A percentile compares a stretch with the other conserved stretches of the same genome.
These are phyloP conservation scores for Lachnum nothofagi DNA, from an alignment of 2,329 filamentous ascomycete genomes.

Conservation along the genomic window DNA sequence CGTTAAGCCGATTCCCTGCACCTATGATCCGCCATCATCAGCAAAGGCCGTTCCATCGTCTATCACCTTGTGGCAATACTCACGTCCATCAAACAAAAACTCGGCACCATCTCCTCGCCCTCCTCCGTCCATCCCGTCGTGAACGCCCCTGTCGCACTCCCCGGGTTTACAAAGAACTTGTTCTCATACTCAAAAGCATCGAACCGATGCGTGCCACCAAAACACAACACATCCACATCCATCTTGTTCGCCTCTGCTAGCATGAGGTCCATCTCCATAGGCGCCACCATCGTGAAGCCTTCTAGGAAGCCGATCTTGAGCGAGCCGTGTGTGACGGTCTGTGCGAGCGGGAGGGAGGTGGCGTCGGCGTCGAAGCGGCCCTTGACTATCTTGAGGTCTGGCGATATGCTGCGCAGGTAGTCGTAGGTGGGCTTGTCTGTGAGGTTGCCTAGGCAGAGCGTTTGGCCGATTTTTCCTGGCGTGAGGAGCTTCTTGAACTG, in stretches of 20 bases:
- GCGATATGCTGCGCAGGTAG: constrained; percentile 69
- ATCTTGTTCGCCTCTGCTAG: constrained; percentile 64
- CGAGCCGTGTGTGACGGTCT: constrained; percentile 61
- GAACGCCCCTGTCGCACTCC: constrained; percentile 61
- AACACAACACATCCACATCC: constrained; percentile 65
- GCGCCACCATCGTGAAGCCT: constrained; percentile 61
- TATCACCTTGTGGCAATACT: constrained; percentile 38
- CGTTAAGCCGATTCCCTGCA: constrained; percentile 92
- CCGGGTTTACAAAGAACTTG: constrained; percentile 68
- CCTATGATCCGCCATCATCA: constrained; percentile 46
- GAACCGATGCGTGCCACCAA: constrained; percentile 63
- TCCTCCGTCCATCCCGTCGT: constrained; percentile 53
- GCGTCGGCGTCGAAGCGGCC: constrained; percentile 64
- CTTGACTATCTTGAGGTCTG: constrained; percentile 66
- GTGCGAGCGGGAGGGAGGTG: constrained; percentile 58
- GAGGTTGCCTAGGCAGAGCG: constrained; percentile 73
- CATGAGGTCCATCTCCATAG: constrained; percentile 59
- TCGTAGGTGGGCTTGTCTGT: constrained; percentile 77
- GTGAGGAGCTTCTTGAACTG: constrained; percentile 83
- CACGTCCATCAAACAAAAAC: constrained; percentile 97
- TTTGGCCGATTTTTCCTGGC: constrained; percentile 77
- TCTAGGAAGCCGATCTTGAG: constrained; percentile 64
- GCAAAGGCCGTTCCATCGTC: constrained; percentile 10
- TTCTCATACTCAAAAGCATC: constrained; percentile 70
- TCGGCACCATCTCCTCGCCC: constrained; percentile 73